These are phyloP conservation scores for Hermanozyma aechmeae DNA, from an alignment of 805 yeast genomes.

Conservation along the genomic window DNA sequence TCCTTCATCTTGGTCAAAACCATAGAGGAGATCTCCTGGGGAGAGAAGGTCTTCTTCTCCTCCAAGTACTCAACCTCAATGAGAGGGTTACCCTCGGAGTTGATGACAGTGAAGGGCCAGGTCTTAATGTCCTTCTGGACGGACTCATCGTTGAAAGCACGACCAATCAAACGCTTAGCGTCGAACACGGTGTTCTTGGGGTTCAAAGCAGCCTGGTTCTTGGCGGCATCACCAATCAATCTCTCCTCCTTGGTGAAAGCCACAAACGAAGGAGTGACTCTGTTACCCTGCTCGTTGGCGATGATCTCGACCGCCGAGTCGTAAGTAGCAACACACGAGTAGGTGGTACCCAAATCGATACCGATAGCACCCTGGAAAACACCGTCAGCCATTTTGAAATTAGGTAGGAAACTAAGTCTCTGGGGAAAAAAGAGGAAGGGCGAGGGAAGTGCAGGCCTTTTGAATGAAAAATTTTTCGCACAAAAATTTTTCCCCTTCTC, in stretches of 20 bases:
- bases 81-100: conserved; percentile 69
- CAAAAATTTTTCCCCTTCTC: conserved; percentile 6
- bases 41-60: conserved; percentile 80
- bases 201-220: conserved; percentile 94
- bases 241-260: conserved; percentile 92
- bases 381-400: conserved; percentile 3
- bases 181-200: conserved; percentile 86
- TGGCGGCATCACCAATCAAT: conserved; percentile 93
- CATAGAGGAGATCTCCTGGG: conserved; percentile 95
- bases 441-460: conserved; percentile 7
- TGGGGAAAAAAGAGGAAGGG: conserved; percentile 6
- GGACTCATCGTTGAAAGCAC: conserved; percentile 57
- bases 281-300: conserved; percentile 97
- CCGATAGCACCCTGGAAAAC: conserved; percentile 46
- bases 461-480: conserved; percentile 12
- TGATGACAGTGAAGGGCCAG: conserved; percentile 74
- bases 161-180: conserved; percentile 90
- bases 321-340: conserved; percentile 91
- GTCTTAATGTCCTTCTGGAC: conserved; percentile 80
- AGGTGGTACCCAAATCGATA: conserved; percentile 94
- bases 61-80: conserved; percentile 77
- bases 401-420: conserved; percentile 4
- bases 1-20: conserved; percentile 78
- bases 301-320: conserved; percentile 90
- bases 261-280: conserved; percentile 94